Conservation (phyloP, 108 stramenopile genomes). For the Parietichytrium sp. region DNA sequence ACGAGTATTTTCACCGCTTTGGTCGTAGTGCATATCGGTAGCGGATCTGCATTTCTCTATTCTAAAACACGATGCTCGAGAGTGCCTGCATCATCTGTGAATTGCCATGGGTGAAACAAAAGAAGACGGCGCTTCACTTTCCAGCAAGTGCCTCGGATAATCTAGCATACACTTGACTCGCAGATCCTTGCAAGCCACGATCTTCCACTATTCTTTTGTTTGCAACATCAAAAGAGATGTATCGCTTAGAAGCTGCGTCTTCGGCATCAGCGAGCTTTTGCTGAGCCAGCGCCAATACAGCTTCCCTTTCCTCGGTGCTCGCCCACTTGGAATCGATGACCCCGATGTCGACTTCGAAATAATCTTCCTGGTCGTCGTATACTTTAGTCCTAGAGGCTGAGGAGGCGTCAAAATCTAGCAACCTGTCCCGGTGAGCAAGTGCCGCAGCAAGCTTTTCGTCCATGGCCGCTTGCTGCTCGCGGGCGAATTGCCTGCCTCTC, state of each 20-base stretch:
- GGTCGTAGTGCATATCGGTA: no score
- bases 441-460: slow-evolving; percentile 7
- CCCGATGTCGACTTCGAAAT: slow-evolving; percentile 15
- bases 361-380: slow-evolving; percentile 26
- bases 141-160: no score
- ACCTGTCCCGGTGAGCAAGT: slow-evolving; percentile 27
- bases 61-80: no score
- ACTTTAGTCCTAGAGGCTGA: background rate
- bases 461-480: background rate
- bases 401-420: slow-evolving; percentile 15
- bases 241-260: background rate
- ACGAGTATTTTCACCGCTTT: no score
- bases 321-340: slow-evolving; percentile 38
- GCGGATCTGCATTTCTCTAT: no score
- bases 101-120: no score
- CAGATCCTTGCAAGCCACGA: no score
- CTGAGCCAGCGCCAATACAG: background rate
- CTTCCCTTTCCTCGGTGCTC: background rate
- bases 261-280: background rate
- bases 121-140: no score
- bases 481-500: no score
- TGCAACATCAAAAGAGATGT: slow-evolving; percentile 7
- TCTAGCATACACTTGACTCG: no score
- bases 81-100: no score
- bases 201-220: background rate